Conservation (phyloP, 768 basidiomycete species). For the Hortiboletus campestris region DNA sequence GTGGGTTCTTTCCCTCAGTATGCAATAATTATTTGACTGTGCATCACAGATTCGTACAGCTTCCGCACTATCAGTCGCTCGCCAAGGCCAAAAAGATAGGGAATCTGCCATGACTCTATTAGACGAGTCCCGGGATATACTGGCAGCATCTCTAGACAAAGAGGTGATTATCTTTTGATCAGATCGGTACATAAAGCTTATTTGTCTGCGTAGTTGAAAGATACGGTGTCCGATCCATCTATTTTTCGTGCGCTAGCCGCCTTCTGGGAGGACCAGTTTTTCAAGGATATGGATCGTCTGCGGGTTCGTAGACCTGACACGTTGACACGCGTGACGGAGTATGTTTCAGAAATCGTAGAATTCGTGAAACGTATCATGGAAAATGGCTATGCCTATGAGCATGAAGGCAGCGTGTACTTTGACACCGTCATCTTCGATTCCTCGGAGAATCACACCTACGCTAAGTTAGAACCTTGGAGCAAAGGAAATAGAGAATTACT, state of each 20-base stretch:
- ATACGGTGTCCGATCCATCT: constrained; percentile 81
- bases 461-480: constrained; percentile 94
- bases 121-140: constrained; percentile 72
- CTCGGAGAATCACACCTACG: constrained; percentile 77
- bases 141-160: constrained; percentile 70
- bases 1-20: constrained; percentile 42
- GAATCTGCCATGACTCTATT: constrained; percentile 59
- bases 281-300: constrained; percentile 88
- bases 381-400: constrained; percentile 76
- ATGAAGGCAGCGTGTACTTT: constrained; percentile 88
- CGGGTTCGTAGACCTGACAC: constrained; percentile 85
- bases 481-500: constrained; percentile 89
- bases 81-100: constrained; percentile 38
- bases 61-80: constrained; percentile 54
- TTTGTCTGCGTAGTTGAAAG: constrained; percentile 53
- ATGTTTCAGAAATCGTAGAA: constrained; percentile 89
- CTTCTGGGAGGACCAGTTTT: constrained; percentile 88
- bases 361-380: constrained; percentile 84
- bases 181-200: background rate
- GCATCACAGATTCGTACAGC: constrained; percentile 44
- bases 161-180: constrained; percentile 46
- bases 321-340: constrained; percentile 94
- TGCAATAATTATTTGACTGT: constrained; percentile 13
- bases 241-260: constrained; percentile 80
- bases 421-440: constrained; percentile 82